These are phyloP conservation scores for Nicotiana paniculata DNA, from an alignment of 257 asterid species.

Conservation along the genomic window DNA sequence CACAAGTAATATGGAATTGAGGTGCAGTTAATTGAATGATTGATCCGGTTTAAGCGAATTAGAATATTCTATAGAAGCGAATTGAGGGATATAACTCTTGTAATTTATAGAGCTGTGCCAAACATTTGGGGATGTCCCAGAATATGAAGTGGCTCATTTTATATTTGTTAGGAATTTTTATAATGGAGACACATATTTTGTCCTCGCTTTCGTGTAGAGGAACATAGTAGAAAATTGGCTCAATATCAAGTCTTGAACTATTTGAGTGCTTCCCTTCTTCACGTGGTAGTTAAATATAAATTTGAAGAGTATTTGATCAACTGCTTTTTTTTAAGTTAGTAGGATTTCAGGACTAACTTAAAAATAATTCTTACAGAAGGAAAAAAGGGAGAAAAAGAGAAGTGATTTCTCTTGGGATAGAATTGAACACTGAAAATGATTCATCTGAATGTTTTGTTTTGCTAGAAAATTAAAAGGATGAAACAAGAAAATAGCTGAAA, in stretches of 20 bases:
- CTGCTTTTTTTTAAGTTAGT: not conserved
- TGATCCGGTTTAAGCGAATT: not conserved
- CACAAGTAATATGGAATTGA: not conserved
- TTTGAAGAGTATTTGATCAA: not conserved
- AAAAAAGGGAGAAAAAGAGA: not conserved
- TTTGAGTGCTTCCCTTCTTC: not conserved
- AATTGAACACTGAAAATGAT: not conserved
- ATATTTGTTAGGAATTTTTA: not conserved
- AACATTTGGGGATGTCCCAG: not conserved
- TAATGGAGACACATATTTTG: not conserved
- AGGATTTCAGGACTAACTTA: not conserved
- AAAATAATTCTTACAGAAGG: not conserved
- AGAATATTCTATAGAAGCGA: not conserved
- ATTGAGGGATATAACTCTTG: not conserved
- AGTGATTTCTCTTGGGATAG: not conserved
- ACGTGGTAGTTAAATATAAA: not conserved
- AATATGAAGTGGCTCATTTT: not conserved
- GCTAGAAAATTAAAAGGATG: not conserved
- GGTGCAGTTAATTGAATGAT: not conserved
- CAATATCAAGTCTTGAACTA: not conserved
- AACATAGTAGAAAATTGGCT: not conserved
- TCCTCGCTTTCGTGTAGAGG: not conserved
- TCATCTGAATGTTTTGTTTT: not conserved
- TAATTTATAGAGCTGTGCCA: not conserved
- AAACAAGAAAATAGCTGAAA: not conserved